These are phyloP conservation scores for Plasmodium cynomolgi DNA, from an alignment of 169 alveolate genomes.

Conservation along the genomic window DNA sequence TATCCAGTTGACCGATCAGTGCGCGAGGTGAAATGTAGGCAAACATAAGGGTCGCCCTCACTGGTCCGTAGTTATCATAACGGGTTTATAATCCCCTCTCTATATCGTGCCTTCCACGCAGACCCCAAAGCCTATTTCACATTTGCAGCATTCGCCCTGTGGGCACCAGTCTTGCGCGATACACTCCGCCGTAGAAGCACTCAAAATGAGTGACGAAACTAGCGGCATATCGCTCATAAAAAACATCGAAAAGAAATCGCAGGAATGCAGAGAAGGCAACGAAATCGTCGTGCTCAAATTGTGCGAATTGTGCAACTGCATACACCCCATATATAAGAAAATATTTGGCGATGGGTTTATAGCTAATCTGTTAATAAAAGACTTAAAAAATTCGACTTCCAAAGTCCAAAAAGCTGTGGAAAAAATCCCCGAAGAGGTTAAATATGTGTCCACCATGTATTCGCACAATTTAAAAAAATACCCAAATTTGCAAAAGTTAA, in stretches of 20 bases:
- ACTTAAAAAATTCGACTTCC: slow-evolving; percentile 40
- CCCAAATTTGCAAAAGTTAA: slow-evolving; percentile 46
- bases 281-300: slow-evolving; percentile 52
- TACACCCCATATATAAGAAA: slow-evolving; percentile 54
- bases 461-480: slow-evolving; percentile 67
- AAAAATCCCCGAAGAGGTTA: slow-evolving; percentile 63
- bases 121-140: neutral
- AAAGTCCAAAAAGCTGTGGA: slow-evolving; percentile 68
- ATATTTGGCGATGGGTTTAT: slow-evolving; percentile 73
- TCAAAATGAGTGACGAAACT: slow-evolving; percentile 10
- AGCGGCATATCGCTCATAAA: slow-evolving; percentile 6
- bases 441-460: slow-evolving; percentile 68
- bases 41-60: neutral
- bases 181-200: neutral
- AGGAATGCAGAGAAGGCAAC: slow-evolving; percentile 61
- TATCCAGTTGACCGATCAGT: neutral
- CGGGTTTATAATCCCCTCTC: neutral
- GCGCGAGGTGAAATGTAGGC: neutral
- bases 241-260: slow-evolving; percentile 27
- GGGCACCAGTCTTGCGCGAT: neutral
- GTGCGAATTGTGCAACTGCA: slow-evolving; percentile 58
- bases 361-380: slow-evolving; percentile 47
- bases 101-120: neutral
- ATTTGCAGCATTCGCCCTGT: neutral
- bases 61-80: neutral